Evolutionary conservation across 768 basidiomycete genomes (phyloP), one percentile per base, ranked within the genome.

Genomic region (Trichaptum fuscoviolaceum): DNA sequence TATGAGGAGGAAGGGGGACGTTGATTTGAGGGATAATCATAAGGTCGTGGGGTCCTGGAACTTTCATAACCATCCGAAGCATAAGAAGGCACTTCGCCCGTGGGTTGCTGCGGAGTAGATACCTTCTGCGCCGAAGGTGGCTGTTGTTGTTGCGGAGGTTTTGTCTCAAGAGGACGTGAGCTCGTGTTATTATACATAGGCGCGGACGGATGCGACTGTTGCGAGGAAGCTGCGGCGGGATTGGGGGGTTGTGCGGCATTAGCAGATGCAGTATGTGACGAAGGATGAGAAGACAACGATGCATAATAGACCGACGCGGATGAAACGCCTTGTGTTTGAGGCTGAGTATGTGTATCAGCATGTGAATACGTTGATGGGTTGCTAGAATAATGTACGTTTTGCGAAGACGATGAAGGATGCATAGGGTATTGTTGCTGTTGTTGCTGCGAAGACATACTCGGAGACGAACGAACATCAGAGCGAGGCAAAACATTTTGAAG

Each of bases 321-420:
- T 52, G 42, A 52, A 4, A 52, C 42, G 42, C 42, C 42, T 52
- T 52, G 42, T 52, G 42, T 3, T 52, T 52, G 42, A 52, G 42
- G 15, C 15, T 52, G 42, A 6, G 20, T 12, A 12, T 52, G 42
- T 52, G 42, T 15, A 20, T 52, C 42, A 52, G 15, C 42, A 12
- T 52, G 42, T 52, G 42, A 52, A 52, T 52, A 52, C 15, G 42
- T 20, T 52, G 42, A 52, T 52, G 42, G 42, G 42, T 52, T 52
- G 42, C 42, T 52, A 52, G 42, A 52, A 52, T 52, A 52, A 52
- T 52, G 42, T 52, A 52, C 42, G 42, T 52, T 52, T 20, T 52
- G 42, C 10, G 42, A 12, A 52, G 42, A 52, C 42, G 42, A 52
- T 15, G 42, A 52, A 52, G 42, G 20, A 15, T 52, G 42, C 42